A percentile compares a stretch with the other conserved stretches of the same genome.
Evolutionary conservation across 305 asterid genomes (phyloP).

Genomic region (Petunia hybrid): DNA sequence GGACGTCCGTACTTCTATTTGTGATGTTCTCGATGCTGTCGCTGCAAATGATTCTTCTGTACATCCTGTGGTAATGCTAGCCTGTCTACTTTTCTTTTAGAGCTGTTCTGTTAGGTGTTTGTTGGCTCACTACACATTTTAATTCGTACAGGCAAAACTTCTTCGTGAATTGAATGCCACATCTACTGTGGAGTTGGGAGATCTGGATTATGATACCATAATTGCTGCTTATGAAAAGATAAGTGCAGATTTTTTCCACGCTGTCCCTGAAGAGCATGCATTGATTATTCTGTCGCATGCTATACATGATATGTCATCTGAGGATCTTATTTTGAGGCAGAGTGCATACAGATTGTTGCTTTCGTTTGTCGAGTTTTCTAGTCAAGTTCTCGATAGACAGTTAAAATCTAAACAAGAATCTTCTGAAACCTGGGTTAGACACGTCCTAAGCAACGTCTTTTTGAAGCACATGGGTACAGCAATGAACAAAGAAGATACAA

Average conservation of each 20-base stretch:
- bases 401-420: conserved; percentile 48
- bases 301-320: conserved; percentile 84
- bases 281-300: conserved; percentile 79
- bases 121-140: conserved; percentile 30
- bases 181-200: conserved; percentile 70
- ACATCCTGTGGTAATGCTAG: conserved; percentile 60
- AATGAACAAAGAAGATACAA: conserved; percentile 74
- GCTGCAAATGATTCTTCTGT: conserved; percentile 73
- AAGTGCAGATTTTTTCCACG: conserved; percentile 60
- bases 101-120: conserved; percentile 29
- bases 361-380: conserved; percentile 74
- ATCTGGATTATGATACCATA: conserved; percentile 82
- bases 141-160: conserved; percentile 69
- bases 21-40: conserved; percentile 82
- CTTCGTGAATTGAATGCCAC: conserved; percentile 81
- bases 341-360: conserved; percentile 81
- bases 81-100: background rate
- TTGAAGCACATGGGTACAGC: conserved; percentile 92
- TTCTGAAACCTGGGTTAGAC: conserved; percentile 63
- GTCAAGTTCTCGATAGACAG: conserved; percentile 56
- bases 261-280: conserved; percentile 71
- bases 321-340: conserved; percentile 82
- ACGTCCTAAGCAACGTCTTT: conserved; percentile 61
- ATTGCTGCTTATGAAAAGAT: conserved; percentile 75
- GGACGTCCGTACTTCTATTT: conserved; percentile 67